Conservation (phyloP, 306 rosid genomes). For the Cicer arietinum region DNA sequence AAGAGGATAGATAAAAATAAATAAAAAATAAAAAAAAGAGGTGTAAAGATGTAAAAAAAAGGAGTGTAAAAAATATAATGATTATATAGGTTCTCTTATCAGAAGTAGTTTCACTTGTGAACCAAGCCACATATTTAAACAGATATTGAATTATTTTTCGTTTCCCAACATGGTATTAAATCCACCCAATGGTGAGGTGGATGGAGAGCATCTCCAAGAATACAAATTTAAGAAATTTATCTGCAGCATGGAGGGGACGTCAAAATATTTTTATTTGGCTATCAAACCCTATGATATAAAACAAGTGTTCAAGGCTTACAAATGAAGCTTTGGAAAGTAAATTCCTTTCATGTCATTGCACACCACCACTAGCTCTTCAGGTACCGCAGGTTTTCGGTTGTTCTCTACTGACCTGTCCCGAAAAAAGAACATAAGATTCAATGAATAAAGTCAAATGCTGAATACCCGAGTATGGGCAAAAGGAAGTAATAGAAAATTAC, state of each 20-base stretch:
- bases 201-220: neutral
- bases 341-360: conserved; percentile 90
- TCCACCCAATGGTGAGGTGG: neutral
- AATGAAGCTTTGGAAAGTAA: conserved; percentile 70
- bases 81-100: conserved; percentile 14
- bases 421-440: conserved; percentile 42
- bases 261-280: conserved; percentile 21
- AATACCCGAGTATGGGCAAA: conserved; percentile 23
- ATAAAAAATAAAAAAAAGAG: too few relatives aligned
- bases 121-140: conserved; percentile 4
- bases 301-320: conserved; percentile 61
- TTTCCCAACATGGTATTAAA: too few relatives aligned
- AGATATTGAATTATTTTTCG: neutral
- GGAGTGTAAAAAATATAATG: neutral
- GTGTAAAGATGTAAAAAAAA: neutral
- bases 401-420: conserved; percentile 58
- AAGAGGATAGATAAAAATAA: neutral
- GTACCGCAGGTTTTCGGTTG: conserved; percentile 43
- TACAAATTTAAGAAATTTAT: conserved; percentile 2
- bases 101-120: conserved; percentile 24
- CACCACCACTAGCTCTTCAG: conserved; percentile 74
- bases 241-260: conserved; percentile 1
- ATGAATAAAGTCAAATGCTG: conserved; percentile 28
- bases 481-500: conserved; percentile 26
- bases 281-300: conserved; percentile 23